These are phyloP conservation scores for Stereocaulon alpinum DNA, from an alignment of 495 filamentous ascomycete genomes.

Conservation along the genomic window DNA sequence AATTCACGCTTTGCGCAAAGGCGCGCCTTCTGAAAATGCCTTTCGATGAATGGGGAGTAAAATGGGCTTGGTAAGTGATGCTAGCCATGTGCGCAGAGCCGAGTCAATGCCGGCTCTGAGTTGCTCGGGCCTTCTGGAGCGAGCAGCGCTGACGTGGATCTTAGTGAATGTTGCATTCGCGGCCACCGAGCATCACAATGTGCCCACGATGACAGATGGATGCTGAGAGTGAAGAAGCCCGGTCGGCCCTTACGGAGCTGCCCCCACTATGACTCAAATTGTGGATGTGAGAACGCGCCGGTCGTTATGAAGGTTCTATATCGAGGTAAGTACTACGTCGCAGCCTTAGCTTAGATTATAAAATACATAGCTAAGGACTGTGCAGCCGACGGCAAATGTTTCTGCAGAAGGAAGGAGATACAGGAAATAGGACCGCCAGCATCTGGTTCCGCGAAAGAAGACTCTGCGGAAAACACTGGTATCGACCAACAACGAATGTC, in stretches of 20 bases:
- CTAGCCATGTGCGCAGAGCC: background rate
- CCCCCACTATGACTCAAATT: slow-evolving; percentile 57
- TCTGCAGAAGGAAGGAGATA: background rate
- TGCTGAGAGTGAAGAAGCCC: slow-evolving; percentile 72
- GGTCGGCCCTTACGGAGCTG: slow-evolving; percentile 69
- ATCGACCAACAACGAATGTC: too few relatives aligned
- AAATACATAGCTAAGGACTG: background rate
- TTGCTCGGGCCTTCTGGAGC: background rate
- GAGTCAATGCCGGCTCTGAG: background rate
- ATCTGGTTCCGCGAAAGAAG: too few relatives aligned
- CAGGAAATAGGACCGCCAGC: background rate
- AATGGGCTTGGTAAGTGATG: slow-evolving; percentile 42
- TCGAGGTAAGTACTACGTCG: slow-evolving; percentile 29
- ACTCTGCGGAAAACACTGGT: background rate
- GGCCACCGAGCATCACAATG: slow-evolving; percentile 83
- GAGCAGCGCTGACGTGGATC: slow-evolving; percentile 9
- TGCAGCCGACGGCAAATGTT: background rate
- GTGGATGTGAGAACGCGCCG: slow-evolving; percentile 42
- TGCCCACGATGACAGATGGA: slow-evolving; percentile 59
- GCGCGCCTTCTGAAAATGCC: slow-evolving; percentile 29
- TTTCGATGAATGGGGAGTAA: slow-evolving; percentile 37
- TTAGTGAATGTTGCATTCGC: slow-evolving; percentile 72
- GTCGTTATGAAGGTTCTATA: slow-evolving; percentile 41
- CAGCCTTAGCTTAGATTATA: background rate
- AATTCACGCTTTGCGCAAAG: background rate